phyloP scores from a whole-genome alignment of 768 basidiomycete species.

The Panus rudis region DNA sequence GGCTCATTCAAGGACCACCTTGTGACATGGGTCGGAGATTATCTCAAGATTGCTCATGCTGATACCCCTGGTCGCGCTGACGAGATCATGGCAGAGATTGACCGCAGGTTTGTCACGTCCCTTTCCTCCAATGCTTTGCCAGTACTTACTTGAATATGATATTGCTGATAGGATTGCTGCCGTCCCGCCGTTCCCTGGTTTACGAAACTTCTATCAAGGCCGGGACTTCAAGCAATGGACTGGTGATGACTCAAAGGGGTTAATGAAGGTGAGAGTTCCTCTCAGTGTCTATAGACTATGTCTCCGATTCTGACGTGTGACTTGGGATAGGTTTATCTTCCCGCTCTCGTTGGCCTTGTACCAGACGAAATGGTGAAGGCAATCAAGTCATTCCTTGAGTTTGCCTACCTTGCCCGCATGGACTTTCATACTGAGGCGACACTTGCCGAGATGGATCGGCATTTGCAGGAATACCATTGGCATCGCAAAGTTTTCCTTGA shows the following conservation, averaged over 20 bases:
- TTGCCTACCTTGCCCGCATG: conserved; percentile 11
- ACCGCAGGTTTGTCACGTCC: conserved; percentile 23
- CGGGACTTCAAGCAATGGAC: conserved; percentile 19
- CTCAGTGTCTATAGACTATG: conserved; percentile 19
- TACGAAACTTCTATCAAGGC: conserved; percentile 13
- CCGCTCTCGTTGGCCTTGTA: conserved; percentile 11
- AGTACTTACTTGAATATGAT: not conserved
- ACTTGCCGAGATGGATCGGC: conserved; percentile 5
- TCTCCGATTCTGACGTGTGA: not conserved
- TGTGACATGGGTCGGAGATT: conserved; percentile 28
- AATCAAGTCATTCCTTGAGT: conserved; percentile 12
- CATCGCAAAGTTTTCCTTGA: conserved; percentile 9
- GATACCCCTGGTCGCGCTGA: conserved; percentile 1
- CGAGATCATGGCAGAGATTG: conserved; percentile 29
- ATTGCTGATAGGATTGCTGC: conserved; percentile 9
- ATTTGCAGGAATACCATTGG: conserved; percentile 6
- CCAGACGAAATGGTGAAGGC: conserved; percentile 7
- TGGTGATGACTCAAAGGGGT: conserved; percentile 20
- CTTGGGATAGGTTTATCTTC: conserved; percentile 12
- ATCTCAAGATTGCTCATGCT: conserved; percentile 15
- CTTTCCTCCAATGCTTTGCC: not conserved
- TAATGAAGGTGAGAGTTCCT: conserved; percentile 16
- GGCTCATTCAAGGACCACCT: conserved; percentile 35
- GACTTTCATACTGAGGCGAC: not conserved
- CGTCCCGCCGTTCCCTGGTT: conserved; percentile 9